phyloP scores from a whole-genome alignment of 768 basidiomycete species.

The Tricholoma matsutake region DNA sequence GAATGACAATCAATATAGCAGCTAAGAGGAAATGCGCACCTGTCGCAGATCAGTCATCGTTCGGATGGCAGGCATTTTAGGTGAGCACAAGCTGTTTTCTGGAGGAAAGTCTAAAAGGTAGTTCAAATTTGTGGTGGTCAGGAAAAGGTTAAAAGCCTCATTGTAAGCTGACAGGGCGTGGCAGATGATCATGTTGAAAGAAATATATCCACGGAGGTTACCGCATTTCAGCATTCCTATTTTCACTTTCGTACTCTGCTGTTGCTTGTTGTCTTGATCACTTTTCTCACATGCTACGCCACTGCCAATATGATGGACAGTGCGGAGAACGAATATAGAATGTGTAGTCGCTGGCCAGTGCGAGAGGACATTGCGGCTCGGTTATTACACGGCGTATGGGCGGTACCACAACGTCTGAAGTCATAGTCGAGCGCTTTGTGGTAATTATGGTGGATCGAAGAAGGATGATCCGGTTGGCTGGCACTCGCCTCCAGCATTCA shows the following conservation, averaged over 20 bases:
- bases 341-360: not conserved
- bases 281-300: not conserved
- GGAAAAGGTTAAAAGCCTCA: not conserved
- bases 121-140: not conserved
- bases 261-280: not conserved
- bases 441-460: not conserved
- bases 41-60: not conserved
- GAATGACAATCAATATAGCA: not conserved
- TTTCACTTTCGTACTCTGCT: not conserved
- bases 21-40: not conserved
- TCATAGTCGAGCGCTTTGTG: not conserved
- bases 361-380: not conserved
- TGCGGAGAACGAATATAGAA: not conserved
- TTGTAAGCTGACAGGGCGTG: not conserved
- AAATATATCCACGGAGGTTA: not conserved
- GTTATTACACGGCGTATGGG: not conserved
- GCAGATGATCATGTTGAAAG: not conserved
- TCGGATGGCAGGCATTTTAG: not conserved
- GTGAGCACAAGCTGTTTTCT: not conserved
- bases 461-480: not conserved
- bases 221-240: not conserved
- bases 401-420: not conserved
- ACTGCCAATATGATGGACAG: not conserved
- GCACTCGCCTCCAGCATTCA: not conserved
- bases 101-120: not conserved